A percentile compares a stretch with the other conserved stretches of the same genome.
These are phyloP conservation scores for Euphorbia corollata DNA, from an alignment of 441 rosid genomes.

Conservation along the genomic window DNA sequence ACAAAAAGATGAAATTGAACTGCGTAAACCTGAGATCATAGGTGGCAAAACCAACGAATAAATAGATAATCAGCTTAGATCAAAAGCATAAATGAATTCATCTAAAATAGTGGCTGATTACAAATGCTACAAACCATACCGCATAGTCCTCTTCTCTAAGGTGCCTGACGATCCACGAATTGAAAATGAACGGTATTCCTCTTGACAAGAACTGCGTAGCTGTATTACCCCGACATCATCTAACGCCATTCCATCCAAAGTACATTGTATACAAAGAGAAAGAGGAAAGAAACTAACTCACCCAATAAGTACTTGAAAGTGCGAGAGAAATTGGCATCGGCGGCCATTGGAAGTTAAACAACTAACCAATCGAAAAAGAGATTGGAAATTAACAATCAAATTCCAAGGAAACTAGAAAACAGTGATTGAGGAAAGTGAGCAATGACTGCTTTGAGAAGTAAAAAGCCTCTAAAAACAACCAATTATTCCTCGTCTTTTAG, in stretches of 20 bases:
- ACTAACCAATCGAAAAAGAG: conserved; percentile 15
- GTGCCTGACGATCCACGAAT: conserved; percentile 87
- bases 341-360: conserved; percentile 26
- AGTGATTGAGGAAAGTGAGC: background rate
- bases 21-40: conserved; percentile 56
- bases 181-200: conserved; percentile 86
- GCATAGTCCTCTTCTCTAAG: conserved; percentile 73
- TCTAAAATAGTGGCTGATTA: background rate
- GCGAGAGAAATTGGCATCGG: conserved; percentile 54
- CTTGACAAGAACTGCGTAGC: conserved; percentile 85
- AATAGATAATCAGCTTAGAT: conserved; percentile 5
- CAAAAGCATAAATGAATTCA: background rate
- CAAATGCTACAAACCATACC: conserved; percentile 32
- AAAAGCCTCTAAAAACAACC: too few species aligned
- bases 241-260: background rate
- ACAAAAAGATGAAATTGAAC: conserved; percentile 90
- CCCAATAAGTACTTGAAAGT: conserved; percentile 80
- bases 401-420: background rate
- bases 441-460: background rate
- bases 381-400: background rate
- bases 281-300: conserved; percentile 19
- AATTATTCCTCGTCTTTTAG: background rate
- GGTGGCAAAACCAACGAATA: background rate
- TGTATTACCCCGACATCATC: conserved; percentile 21
- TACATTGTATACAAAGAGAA: background rate